Percentiles rank a stretch among this genome's conserved stretches.
Conservation (phyloP, 2,329 filamentous ascomycete genomes). For the Venturia oleaginea region DNA sequence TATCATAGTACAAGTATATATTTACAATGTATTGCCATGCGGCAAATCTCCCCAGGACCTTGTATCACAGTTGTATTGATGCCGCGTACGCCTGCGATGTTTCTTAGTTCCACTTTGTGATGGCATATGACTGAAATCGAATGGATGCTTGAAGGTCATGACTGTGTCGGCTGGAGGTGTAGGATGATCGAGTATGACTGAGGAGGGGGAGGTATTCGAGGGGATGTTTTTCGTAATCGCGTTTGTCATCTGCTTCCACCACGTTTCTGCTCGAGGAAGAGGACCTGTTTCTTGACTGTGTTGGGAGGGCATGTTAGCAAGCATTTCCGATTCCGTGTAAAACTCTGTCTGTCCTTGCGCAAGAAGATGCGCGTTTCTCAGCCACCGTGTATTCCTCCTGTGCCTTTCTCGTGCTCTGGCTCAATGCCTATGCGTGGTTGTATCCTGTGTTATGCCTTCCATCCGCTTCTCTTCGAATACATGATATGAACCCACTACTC, state of each 20-base stretch:
- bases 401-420: neutral
- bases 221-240: slow-evolving; percentile 16
- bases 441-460: neutral
- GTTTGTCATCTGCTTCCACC: slow-evolving; percentile 46
- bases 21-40: neutral
- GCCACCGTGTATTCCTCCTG: neutral
- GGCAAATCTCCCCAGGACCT: neutral
- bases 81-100: neutral
- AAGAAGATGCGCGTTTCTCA: neutral
- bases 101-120: neutral
- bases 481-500: neutral
- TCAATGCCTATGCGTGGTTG: neutral
- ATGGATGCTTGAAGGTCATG: neutral
- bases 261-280: slow-evolving; percentile 90
- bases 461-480: neutral
- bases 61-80: neutral
- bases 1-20: slow-evolving; percentile 1
- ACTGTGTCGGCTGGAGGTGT: neutral
- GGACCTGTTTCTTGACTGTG: slow-evolving; percentile 83
- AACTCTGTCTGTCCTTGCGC: neutral
- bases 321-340: neutral
- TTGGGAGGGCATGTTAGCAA: slow-evolving; percentile 15
- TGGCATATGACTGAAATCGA: neutral
- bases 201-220: slow-evolving; percentile 2
- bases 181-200: neutral